Conservation (phyloP, 768 basidiomycete species). For the Mycena vulgaris region DNA sequence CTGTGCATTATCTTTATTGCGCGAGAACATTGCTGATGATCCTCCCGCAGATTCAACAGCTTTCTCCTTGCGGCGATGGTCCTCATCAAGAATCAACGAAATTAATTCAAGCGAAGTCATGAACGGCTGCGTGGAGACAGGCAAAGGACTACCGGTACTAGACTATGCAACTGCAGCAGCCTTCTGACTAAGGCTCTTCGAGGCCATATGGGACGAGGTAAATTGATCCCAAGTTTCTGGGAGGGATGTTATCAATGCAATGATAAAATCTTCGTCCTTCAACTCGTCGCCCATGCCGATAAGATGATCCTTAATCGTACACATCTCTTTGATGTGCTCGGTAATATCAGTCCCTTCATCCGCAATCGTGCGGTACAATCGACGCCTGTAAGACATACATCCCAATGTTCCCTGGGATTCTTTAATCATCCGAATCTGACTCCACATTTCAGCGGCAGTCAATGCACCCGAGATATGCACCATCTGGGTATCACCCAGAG, state of each 20-base stretch:
- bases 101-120: too few relatives aligned
- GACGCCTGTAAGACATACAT: constrained; percentile 13
- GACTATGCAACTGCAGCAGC: constrained; percentile 8
- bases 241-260: too few relatives aligned
- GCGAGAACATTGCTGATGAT: constrained; percentile 19
- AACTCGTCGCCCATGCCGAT: not conserved
- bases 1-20: not conserved
- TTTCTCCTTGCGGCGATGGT: not conserved
- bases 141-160: too few relatives aligned
- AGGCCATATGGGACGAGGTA: not conserved
- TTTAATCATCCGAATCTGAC: constrained; percentile 5
- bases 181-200: constrained; percentile 6
- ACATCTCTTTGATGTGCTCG: too few relatives aligned
- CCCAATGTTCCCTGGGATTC: constrained; percentile 6
- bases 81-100: too few relatives aligned
- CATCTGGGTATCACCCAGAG: constrained; percentile 3
- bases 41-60: constrained; percentile 11
- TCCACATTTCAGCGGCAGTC: constrained; percentile 22
- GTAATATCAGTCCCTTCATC: too few relatives aligned
- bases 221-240: constrained; percentile 17
- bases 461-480: not conserved
- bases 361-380: too few relatives aligned
- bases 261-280: constrained; percentile 13
- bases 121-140: too few relatives aligned
- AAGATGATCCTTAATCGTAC: constrained; percentile 3